Conservation (phyloP, 2,329 filamentous ascomycete genomes). For the Penicillium sclerotiorum region DNA sequence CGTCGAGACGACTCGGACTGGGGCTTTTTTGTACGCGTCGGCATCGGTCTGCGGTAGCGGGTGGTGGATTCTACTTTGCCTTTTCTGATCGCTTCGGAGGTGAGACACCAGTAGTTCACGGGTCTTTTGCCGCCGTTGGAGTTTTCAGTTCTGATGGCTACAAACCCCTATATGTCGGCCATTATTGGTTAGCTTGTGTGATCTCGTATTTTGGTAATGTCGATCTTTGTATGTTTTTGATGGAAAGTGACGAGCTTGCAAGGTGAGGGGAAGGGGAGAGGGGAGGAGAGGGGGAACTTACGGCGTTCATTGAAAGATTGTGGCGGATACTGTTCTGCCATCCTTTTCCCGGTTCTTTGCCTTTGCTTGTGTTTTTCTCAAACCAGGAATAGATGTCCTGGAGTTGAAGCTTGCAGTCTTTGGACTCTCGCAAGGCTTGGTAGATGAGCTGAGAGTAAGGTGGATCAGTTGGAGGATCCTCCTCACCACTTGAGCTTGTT, state of each 20-base stretch:
- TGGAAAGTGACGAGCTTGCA: no score
- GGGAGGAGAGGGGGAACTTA: constrained; percentile 53
- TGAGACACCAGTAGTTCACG: constrained; percentile 79
- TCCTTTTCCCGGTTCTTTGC: constrained; percentile 64
- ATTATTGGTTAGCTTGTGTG: background rate
- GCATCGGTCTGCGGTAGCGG: constrained; percentile 63
- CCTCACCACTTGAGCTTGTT: constrained; percentile 22
- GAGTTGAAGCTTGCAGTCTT: constrained; percentile 71
- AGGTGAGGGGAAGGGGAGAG: no score
- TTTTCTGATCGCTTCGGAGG: constrained; percentile 66
- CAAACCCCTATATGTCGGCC: constrained; percentile 37
- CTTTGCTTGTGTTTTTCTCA: constrained; percentile 75
- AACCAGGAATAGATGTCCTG: constrained; percentile 94
- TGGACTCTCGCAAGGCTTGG: constrained; percentile 69
- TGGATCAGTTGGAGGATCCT: constrained; percentile 50
- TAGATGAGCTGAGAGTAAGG: constrained; percentile 85
- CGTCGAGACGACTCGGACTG: constrained; percentile 42
- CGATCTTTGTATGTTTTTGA: background rate
- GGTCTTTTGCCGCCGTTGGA: constrained; percentile 50
- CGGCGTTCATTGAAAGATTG: constrained; percentile 93
- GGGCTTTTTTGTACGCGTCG: constrained; percentile 47
- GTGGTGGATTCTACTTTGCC: constrained; percentile 82
- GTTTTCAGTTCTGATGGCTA: constrained; percentile 60
- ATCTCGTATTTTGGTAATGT: background rate
- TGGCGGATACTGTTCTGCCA: constrained; percentile 97